Percentiles rank a stretch among this genome's conserved stretches.
Evolutionary conservation across 208 protist species (phyloP).

Genomic region (Leishmania tarentolae): DNA sequence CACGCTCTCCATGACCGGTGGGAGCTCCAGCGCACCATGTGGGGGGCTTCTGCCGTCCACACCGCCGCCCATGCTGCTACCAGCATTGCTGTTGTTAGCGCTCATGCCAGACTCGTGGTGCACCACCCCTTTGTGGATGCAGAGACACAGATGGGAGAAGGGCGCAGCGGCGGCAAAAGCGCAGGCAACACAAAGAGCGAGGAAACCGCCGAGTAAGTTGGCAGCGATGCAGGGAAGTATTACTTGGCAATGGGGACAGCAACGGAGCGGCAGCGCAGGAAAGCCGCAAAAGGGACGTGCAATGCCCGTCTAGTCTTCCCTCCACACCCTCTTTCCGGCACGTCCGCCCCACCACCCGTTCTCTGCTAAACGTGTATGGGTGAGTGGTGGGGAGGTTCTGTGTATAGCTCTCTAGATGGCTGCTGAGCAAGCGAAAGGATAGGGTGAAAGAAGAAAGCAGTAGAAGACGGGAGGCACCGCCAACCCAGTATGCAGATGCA

Average conservation of each 20-base stretch:
- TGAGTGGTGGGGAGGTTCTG: neutral
- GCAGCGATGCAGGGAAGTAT: neutral
- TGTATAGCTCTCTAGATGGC: neutral
- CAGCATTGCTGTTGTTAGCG: neutral
- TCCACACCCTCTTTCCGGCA: neutral
- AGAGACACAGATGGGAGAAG: neutral
- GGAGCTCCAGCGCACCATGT: slow-evolving; percentile 23
- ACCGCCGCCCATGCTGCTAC: neutral
- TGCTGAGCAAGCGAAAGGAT: neutral
- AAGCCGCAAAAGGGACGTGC: neutral
- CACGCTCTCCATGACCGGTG: slow-evolving; percentile 32
- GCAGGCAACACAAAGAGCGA: neutral
- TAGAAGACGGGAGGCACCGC: too few relatives aligned
- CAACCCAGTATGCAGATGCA: neutral
- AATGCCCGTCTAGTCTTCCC: neutral
- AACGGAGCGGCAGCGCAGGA: neutral
- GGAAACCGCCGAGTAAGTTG: neutral
- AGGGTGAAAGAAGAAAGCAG: neutral
- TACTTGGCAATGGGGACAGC: neutral
- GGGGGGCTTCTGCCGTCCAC: neutral
- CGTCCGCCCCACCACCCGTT: neutral
- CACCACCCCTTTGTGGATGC: neutral
- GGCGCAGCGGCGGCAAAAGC: neutral
- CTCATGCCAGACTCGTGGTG: neutral
- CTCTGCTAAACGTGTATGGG: neutral